Percentiles rank a stretch among this genome's conserved stretches.
Conservation (phyloP, 2,329 filamentous ascomycete genomes). For the Ophiostoma triangulosporum region DNA sequence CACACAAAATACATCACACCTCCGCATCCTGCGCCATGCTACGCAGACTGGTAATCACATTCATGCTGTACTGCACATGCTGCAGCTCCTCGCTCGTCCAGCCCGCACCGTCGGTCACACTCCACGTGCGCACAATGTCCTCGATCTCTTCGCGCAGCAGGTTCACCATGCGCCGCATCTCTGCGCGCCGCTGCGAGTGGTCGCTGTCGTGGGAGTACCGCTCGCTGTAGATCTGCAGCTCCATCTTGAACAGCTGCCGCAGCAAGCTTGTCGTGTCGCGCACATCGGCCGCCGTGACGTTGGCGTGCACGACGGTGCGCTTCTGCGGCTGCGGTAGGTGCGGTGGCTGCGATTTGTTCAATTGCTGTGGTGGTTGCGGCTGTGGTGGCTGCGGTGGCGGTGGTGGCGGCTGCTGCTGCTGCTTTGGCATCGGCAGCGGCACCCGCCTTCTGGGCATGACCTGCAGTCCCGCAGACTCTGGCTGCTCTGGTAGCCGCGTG, state of each 20-base stretch:
- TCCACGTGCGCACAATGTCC: constrained; percentile 4
- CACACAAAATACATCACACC: neutral
- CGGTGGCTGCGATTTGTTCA: neutral
- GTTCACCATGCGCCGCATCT: constrained; percentile 6
- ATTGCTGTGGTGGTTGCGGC: neutral
- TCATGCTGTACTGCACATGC: constrained; percentile 4
- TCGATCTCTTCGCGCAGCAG: constrained; percentile 9
- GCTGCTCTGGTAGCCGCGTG: neutral
- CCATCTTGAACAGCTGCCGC: constrained; percentile 11
- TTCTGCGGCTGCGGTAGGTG: neutral
- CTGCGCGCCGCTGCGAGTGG: neutral
- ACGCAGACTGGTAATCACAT: constrained; percentile 1
- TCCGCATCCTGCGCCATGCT: neutral
- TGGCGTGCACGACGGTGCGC: neutral
- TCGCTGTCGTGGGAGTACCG: constrained; percentile 7
- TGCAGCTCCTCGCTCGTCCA: constrained; percentile 6
- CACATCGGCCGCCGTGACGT: constrained; percentile 6
- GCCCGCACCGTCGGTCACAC: neutral
- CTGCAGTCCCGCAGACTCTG: neutral
- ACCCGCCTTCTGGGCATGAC: neutral
- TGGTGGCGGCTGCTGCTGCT: neutral
- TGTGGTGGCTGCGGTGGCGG: too few relatives aligned
- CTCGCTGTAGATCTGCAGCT: constrained; percentile 9
- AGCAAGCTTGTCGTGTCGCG: constrained; percentile 10
- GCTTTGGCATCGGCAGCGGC: neutral